Conservation (phyloP, 1,284 basidiomycete species). For the Heterobasidion occidentale region DNA sequence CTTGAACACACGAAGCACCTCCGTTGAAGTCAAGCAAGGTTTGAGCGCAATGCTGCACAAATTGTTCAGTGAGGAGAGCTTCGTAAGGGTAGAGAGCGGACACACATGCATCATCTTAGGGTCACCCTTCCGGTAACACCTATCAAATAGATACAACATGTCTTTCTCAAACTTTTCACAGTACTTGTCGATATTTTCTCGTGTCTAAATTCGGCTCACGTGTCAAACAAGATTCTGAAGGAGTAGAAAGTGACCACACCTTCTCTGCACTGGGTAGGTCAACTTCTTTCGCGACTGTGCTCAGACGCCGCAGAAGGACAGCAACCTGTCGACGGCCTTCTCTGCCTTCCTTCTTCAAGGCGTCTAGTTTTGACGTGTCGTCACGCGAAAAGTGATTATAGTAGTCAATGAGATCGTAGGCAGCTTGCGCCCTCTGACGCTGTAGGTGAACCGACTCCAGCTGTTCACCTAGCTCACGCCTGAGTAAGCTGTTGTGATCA, state of each 20-base stretch:
- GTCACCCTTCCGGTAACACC: constrained; percentile 92
- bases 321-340: constrained; percentile 88
- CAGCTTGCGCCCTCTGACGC: constrained; percentile 88
- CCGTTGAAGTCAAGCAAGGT: constrained; percentile 98
- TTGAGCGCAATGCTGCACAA: constrained; percentile 85
- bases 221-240: not conserved
- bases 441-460: constrained; percentile 93
- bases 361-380: constrained; percentile 74
- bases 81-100: not conserved
- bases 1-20: constrained; percentile 92
- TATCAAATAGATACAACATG: constrained; percentile 93
- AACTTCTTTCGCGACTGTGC: constrained; percentile 87
- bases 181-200: constrained; percentile 89
- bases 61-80: constrained; percentile 1
- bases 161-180: constrained; percentile 99
- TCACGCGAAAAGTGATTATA: constrained; percentile 90
- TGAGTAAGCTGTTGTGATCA: not conserved
- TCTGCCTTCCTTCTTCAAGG: constrained; percentile 79
- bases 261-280: constrained; percentile 78
- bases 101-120: constrained; percentile 98
- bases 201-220: constrained; percentile 40
- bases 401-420: constrained; percentile 91
- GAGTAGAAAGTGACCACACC: constrained; percentile 31
- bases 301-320: constrained; percentile 81
- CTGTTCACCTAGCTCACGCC: constrained; percentile 71